These are phyloP conservation scores for Erigeron canadensis DNA, from an alignment of 129 eudicot species.

Conservation along the genomic window DNA sequence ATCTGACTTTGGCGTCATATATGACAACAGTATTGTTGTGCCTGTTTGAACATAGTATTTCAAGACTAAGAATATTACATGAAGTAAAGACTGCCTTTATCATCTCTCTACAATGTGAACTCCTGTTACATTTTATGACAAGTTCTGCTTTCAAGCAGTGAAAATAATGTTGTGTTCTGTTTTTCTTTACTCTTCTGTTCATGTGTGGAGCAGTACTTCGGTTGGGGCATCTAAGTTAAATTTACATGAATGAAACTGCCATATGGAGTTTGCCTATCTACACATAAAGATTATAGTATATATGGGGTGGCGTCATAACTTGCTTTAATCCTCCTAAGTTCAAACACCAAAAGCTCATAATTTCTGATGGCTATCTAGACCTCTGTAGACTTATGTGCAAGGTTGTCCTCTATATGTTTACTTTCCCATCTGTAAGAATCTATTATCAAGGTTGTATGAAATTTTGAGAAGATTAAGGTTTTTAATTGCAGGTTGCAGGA, in stretches of 20 bases:
- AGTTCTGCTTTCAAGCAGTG: neutral
- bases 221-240: neutral
- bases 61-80: neutral
- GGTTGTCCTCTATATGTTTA: neutral
- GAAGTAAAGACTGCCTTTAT: neutral
- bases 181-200: neutral
- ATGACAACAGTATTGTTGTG: no score
- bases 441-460: neutral
- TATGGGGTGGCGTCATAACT: neutral
- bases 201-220: neutral
- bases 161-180: neutral
- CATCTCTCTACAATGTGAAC: neutral
- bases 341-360: slow-evolving; percentile 2
- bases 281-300: no score
- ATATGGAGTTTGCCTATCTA: no score
- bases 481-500: slow-evolving; percentile 76
- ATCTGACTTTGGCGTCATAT: no score
- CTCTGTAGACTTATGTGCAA: neutral
- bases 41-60: neutral
- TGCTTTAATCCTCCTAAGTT: neutral
- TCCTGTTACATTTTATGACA: neutral
- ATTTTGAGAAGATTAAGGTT: slow-evolving; percentile 14
- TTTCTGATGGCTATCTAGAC: neutral
- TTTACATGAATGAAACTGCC: neutral
- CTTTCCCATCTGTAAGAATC: neutral